Percentiles rank a stretch among this genome's conserved stretches.
These are phyloP conservation scores for Athelia sp. DNA, from an alignment of 1,284 basidiomycete species.

Conservation along the genomic window DNA sequence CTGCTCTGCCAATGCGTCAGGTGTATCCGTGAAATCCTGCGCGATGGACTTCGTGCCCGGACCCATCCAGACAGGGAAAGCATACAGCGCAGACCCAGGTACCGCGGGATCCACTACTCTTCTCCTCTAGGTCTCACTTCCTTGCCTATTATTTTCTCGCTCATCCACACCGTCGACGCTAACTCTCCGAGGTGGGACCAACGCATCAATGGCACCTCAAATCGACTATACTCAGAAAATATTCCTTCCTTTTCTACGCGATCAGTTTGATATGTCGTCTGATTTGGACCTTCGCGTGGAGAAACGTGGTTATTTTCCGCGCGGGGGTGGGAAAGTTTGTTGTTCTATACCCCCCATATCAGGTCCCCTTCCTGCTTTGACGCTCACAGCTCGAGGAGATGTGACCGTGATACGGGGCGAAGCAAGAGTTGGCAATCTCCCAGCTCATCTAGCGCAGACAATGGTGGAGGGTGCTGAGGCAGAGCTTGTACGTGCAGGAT, in stretches of 20 bases:
- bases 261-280: conserved; percentile 41
- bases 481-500: conserved; percentile 26
- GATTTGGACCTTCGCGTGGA: conserved; percentile 38
- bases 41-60: conserved; percentile 50
- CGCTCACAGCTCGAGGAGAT: conserved; percentile 47
- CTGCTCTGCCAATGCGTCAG: conserved; percentile 43
- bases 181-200: conserved; percentile 62
- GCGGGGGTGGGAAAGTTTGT: conserved; percentile 58
- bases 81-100: conserved; percentile 51
- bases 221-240: conserved; percentile 62
- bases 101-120: conserved; percentile 69
- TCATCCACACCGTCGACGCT: conserved; percentile 33
- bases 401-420: conserved; percentile 46
- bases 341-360: conserved; percentile 35
- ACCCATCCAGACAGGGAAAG: conserved; percentile 34
- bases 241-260: conserved; percentile 58
- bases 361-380: conserved; percentile 40
- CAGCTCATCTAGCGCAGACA: conserved; percentile 40
- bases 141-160: conserved; percentile 54
- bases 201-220: conserved; percentile 62
- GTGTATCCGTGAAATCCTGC: conserved; percentile 45
- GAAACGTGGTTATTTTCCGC: conserved; percentile 63
- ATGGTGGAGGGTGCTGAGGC: conserved; percentile 49
- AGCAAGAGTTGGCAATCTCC: conserved; percentile 60
- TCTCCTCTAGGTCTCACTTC: conserved; percentile 65